Percentiles rank a stretch among this genome's conserved stretches.
These are phyloP conservation scores for Kwoniella shandongensis DNA, from an alignment of 768 basidiomycete genomes.

Conservation along the genomic window DNA sequence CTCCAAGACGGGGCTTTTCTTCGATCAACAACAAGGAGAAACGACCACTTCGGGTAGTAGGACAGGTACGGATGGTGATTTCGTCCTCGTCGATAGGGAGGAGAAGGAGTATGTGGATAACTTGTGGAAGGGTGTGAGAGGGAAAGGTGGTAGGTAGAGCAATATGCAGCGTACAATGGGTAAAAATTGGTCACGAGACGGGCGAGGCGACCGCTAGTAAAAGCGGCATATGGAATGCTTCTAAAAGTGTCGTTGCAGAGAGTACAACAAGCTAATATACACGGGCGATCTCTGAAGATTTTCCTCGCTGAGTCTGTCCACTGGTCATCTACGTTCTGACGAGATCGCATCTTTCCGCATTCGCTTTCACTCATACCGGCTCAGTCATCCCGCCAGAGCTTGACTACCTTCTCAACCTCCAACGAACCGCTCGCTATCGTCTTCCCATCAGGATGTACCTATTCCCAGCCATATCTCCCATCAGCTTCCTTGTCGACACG, in stretches of 20 bases:
- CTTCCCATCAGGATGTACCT: conserved; percentile 74
- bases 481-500: background rate
- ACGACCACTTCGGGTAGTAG: background rate
- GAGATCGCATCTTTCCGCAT: too few relatives aligned
- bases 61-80: conserved; percentile 24
- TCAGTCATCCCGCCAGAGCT: conserved; percentile 62
- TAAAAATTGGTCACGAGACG: background rate
- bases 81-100: conserved; percentile 42
- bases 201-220: too few relatives aligned
- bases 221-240: too few relatives aligned
- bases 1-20: conserved; percentile 32
- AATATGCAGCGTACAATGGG: background rate
- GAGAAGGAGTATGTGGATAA: conserved; percentile 46
- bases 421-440: conserved; percentile 85
- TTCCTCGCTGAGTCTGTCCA: too few relatives aligned
- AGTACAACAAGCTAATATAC: background rate
- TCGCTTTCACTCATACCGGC: too few relatives aligned
- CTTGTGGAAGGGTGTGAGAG: conserved; percentile 39
- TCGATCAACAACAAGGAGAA: conserved; percentile 15
- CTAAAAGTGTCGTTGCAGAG: background rate
- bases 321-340: too few relatives aligned
- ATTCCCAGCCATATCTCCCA: conserved; percentile 13
- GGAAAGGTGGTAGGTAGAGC: conserved; percentile 30
- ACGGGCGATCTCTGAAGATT: background rate
- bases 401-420: conserved; percentile 83